Base-by-base conservation (phyloP, 257 asterid species). In the Solanum clarkiae region DNA sequence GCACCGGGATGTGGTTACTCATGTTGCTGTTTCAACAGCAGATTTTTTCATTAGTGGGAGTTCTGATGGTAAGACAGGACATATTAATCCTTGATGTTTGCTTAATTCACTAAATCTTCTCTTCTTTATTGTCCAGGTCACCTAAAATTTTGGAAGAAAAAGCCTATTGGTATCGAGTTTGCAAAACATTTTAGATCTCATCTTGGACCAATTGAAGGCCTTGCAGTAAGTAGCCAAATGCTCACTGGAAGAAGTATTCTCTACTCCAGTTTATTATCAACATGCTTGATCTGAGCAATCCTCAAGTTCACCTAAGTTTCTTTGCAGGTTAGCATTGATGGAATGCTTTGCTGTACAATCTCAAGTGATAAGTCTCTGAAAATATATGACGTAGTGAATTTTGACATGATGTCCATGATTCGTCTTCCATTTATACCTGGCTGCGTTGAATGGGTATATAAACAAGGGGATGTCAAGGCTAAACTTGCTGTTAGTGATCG, bases 341-440 rank as follows among this genome's bases (percentile, higher is more conserved):
- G 99, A 53, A 84, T 95, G 77, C 98, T 95, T 81, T 95, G 99
- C 84, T 94, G 99, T 89, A 97, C 99, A 18, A 95, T 97, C 71
- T 97, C 99, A 14, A 89, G 89, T 91, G 99, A 97, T 86, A 94
- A 90, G 42, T 94, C 99, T 0, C 98, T 95, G 88, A 97, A 97
- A 90, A 91, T 97, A 92, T 97, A 92, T 88, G 99, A 97, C 87
- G 98, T 97, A 47, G 94, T 94, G 88, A 97, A 97, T 93, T 97
- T 92, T 87, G 99, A 97, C 88, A 97, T 97, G 99, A 97, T 97
- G 98, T 95, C 97, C 82, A 97, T 97, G 99, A 91, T 97, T 87
- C 95, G 98, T 70, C 93, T 95, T 83, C 93, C 98, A 6, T 97
- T 92, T 88, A 93, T 93, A 90, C 98, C 99, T 84, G 97, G 98